Conservation (phyloP, 1,139 yeast genomes). For the Candida sp. region DNA sequence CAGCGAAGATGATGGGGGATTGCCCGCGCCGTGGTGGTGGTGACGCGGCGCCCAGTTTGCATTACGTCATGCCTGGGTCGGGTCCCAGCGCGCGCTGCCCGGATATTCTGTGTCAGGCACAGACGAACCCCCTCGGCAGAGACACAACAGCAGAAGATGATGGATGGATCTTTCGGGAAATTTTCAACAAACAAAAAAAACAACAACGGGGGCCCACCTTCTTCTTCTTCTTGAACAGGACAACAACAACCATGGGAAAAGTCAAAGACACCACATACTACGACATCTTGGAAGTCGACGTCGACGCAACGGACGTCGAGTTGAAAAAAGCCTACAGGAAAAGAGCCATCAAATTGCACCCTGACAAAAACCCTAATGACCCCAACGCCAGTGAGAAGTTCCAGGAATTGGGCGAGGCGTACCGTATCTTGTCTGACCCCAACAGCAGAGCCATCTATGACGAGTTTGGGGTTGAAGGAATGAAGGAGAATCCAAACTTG, state of each 20-base stretch:
- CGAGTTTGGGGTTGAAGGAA: conserved; percentile 30
- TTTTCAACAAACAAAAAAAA: neutral
- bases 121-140: too few relatives aligned
- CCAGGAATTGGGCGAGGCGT: neutral
- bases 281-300: neutral
- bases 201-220: neutral
- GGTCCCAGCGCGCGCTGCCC: too few relatives aligned
- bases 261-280: conserved; percentile 85
- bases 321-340: neutral
- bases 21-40: too few relatives aligned
- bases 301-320: neutral
- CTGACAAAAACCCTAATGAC: neutral
- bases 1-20: too few relatives aligned
- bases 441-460: neutral
- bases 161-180: neutral
- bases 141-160: too few relatives aligned
- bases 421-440: neutral
- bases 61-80: too few relatives aligned
- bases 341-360: neutral
- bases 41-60: too few relatives aligned
- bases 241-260: conserved; percentile 41
- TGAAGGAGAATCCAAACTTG: conserved; percentile 30
- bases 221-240: neutral
- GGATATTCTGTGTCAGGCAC: too few relatives aligned
- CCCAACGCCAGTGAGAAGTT: neutral